These are phyloP conservation scores for Grosmannia serpens DNA, from an alignment of 2,329 filamentous ascomycete species.

Conservation along the genomic window DNA sequence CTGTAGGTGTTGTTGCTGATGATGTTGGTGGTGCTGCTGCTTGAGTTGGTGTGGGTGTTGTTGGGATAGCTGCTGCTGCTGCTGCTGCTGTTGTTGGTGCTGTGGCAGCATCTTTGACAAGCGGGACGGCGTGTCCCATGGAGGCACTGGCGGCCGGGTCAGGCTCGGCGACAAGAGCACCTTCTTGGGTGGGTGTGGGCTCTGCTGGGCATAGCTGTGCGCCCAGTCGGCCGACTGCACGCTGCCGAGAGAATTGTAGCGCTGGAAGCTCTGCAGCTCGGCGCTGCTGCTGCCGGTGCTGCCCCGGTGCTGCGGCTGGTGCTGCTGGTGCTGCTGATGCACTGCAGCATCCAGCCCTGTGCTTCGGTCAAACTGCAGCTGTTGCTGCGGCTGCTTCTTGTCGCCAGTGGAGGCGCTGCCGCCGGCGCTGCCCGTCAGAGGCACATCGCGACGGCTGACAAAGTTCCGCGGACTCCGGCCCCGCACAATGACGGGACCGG, in stretches of 20 bases:
- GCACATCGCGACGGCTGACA: slow-evolving; percentile 77
- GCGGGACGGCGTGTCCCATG: slow-evolving; percentile 31
- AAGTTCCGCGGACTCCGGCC: slow-evolving; percentile 91
- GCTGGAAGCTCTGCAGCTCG: slow-evolving; percentile 15
- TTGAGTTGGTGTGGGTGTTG: slow-evolving; percentile 1
- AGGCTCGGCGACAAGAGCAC: slow-evolving; percentile 39
- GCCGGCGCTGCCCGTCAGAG: slow-evolving; percentile 38
- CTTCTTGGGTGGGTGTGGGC: slow-evolving; percentile 39
- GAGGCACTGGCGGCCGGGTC: slow-evolving; percentile 41
- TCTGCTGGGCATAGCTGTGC: slow-evolving; percentile 25
- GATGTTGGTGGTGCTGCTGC: slow-evolving; percentile 9
- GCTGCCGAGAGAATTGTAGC: slow-evolving; percentile 20
- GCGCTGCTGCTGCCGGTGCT: background rate
- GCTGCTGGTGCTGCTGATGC: slow-evolving; percentile 1
- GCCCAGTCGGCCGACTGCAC: slow-evolving; percentile 34
- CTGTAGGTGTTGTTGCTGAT: background rate
- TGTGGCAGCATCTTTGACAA: slow-evolving; percentile 1
- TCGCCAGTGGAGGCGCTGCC: slow-evolving; percentile 18
- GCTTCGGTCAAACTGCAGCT: too few relatives aligned
- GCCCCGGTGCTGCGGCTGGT: background rate
- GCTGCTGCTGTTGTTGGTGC: slow-evolving; percentile 8
- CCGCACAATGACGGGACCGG: slow-evolving; percentile 88
- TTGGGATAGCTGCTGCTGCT: background rate
- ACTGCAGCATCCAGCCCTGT: too few relatives aligned
- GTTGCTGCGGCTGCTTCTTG: slow-evolving; percentile 31